A percentile compares a stretch with the other conserved stretches of the same genome.
These are phyloP conservation scores for Trametes sp. DNA, from an alignment of 1,284 basidiomycete species.

Conservation along the genomic window DNA sequence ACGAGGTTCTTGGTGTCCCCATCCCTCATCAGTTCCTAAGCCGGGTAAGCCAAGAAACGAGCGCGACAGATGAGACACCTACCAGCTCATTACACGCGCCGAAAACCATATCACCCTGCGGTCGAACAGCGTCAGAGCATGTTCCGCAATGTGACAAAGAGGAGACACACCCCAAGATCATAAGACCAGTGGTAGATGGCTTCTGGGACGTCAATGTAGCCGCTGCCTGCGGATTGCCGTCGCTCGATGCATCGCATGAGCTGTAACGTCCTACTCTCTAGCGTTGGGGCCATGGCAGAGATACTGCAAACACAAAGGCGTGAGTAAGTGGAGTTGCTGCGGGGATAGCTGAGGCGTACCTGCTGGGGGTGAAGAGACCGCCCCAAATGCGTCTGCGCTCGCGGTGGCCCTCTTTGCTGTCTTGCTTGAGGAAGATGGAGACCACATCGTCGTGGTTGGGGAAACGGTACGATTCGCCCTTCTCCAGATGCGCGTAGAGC, in stretches of 20 bases:
- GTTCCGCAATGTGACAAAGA: neutral
- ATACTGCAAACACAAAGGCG: neutral
- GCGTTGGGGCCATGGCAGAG: neutral
- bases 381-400: constrained; percentile 15
- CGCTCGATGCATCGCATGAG: constrained; percentile 14
- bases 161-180: constrained; percentile 11
- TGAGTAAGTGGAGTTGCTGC: neutral
- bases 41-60: too few relatives aligned
- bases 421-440: constrained; percentile 17
- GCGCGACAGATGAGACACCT: too few relatives aligned
- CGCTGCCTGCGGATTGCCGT: constrained; percentile 2
- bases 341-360: constrained; percentile 10
- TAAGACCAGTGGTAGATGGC: constrained; percentile 5
- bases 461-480: constrained; percentile 10
- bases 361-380: neutral
- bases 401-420: constrained; percentile 5
- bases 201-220: constrained; percentile 7
- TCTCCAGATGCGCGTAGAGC: constrained; percentile 2
- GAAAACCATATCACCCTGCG: constrained; percentile 16
- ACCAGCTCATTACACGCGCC: constrained; percentile 7
- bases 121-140: neutral
- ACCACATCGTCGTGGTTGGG: neutral
- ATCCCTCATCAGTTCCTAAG: constrained; percentile 30
- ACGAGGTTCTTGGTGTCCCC: constrained; percentile 29
- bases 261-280: constrained; percentile 9